Percentiles rank a stretch among this genome's conserved stretches.
Evolutionary conservation across 257 asterid species (phyloP).

Genomic region (Nicotiana obtusifolia): DNA sequence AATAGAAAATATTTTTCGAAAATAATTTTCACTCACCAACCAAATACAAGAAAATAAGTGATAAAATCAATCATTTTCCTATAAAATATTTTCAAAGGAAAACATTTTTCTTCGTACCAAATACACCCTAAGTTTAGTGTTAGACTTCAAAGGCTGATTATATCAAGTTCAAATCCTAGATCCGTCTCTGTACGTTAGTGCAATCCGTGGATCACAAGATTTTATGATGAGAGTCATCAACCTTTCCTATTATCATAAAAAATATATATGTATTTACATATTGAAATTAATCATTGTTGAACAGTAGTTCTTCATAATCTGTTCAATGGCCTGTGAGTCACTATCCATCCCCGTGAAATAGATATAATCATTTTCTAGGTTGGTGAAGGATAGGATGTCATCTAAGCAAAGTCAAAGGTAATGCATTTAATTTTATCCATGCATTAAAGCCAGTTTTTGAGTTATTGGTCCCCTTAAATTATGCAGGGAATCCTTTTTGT

Average conservation of each 20-base stretch:
- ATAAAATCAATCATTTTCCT: too few relatives aligned
- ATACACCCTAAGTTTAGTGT: too few relatives aligned
- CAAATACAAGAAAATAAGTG: too few relatives aligned
- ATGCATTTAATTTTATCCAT: conserved; percentile 9
- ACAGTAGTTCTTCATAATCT: conserved; percentile 1
- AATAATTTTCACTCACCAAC: too few relatives aligned
- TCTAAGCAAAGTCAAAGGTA: conserved; percentile 17
- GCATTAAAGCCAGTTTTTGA: conserved; percentile 17
- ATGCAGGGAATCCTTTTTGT: conserved; percentile 12
- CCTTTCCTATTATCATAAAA: not conserved
- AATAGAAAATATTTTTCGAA: too few relatives aligned
- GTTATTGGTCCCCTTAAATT: conserved; percentile 12
- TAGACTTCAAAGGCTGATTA: too few relatives aligned
- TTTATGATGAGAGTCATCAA: not conserved
- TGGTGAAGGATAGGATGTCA: conserved; percentile 19
- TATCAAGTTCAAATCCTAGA: too few relatives aligned
- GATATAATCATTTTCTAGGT: conserved; percentile 19
- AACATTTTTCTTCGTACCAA: too few relatives aligned
- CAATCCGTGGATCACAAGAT: not conserved
- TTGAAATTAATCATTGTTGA: not conserved
- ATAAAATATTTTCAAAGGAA: too few relatives aligned
- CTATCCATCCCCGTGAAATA: conserved; percentile 20
- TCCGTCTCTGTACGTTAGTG: not conserved
- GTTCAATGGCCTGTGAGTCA: conserved; percentile 15
- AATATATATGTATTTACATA: not conserved